Conservation (phyloP, 2,329 filamentous ascomycete genomes). For the Fusarium anguioides region DNA sequence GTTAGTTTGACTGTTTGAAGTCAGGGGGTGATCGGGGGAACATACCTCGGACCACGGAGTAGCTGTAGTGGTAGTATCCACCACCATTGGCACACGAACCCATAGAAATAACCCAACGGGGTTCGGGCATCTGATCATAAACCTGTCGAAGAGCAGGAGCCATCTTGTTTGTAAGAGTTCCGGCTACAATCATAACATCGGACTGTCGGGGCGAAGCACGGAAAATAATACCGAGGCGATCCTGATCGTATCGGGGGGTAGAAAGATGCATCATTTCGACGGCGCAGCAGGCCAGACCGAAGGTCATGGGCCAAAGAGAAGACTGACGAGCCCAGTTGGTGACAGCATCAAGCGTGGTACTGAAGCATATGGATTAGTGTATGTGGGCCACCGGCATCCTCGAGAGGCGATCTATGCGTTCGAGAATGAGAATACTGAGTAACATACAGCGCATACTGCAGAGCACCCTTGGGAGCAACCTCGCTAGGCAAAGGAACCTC, state of each 20-base stretch:
- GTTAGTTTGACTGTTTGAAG: background rate
- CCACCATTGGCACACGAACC: slow-evolving; percentile 86
- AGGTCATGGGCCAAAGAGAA: slow-evolving; percentile 90
- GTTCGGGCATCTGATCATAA: slow-evolving; percentile 96
- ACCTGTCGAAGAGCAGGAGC: slow-evolving; percentile 88
- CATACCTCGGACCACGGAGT: slow-evolving; percentile 71
- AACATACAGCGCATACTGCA: slow-evolving; percentile 88
- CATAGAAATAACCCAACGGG: slow-evolving; percentile 87
- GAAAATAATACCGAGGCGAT: slow-evolving; percentile 90
- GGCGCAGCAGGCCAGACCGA: slow-evolving; percentile 88
- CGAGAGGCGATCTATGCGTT: background rate
- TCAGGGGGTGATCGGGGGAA: background rate
- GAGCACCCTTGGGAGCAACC: slow-evolving; percentile 79
- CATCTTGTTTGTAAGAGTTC: slow-evolving; percentile 97
- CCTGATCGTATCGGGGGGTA: slow-evolving; percentile 88
- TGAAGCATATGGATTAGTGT: slow-evolving; percentile 49
- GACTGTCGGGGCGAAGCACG: slow-evolving; percentile 87
- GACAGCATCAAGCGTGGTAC: slow-evolving; percentile 81
- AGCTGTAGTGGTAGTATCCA: slow-evolving; percentile 89
- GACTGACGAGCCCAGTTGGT: slow-evolving; percentile 87
- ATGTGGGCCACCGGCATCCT: background rate
- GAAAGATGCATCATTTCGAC: slow-evolving; percentile 95
- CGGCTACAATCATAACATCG: slow-evolving; percentile 94
- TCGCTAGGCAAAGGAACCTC: slow-evolving; percentile 84
- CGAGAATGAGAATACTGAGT: background rate